phyloP scores from a whole-genome alignment of 2,329 filamentous ascomycete genomes.

The Ophiognomonia clavigignenti-juglandacearum region DNA sequence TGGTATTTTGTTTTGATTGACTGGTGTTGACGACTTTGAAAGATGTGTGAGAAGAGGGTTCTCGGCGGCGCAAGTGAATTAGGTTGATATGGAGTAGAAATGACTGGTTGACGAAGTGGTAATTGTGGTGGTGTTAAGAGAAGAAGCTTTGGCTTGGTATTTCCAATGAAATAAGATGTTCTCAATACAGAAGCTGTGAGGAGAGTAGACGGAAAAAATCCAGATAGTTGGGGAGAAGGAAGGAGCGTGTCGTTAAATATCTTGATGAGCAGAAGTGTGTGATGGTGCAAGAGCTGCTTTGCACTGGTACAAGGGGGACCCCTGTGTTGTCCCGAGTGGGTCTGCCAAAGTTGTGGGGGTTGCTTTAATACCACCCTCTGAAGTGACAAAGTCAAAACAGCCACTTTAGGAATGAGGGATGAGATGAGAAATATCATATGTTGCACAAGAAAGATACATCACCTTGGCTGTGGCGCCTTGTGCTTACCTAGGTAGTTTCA shows the following conservation, averaged over 20 bases:
- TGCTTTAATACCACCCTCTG: neutral
- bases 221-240: neutral
- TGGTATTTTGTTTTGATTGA: neutral
- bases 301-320: neutral
- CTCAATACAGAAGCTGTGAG: neutral
- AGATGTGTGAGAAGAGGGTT: neutral
- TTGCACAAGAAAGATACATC: no score
- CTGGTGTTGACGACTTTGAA: neutral
- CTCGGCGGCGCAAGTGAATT: no score
- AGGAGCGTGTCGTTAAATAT: conserved; percentile 9
- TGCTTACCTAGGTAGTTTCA: neutral
- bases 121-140: neutral
- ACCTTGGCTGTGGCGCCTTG: no score
- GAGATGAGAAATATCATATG: no score
- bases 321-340: neutral
- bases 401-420: no score
- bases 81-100: neutral
- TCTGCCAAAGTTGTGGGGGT: no score
- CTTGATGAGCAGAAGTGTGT: neutral
- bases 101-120: neutral
- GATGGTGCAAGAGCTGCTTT: no score
- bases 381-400: no score
- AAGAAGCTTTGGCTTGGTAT: neutral
- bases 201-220: neutral
- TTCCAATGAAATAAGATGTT: neutral